phyloP scores from a whole-genome alignment of 164 flowering plant genomes.

The Aristolochia contorta region DNA sequence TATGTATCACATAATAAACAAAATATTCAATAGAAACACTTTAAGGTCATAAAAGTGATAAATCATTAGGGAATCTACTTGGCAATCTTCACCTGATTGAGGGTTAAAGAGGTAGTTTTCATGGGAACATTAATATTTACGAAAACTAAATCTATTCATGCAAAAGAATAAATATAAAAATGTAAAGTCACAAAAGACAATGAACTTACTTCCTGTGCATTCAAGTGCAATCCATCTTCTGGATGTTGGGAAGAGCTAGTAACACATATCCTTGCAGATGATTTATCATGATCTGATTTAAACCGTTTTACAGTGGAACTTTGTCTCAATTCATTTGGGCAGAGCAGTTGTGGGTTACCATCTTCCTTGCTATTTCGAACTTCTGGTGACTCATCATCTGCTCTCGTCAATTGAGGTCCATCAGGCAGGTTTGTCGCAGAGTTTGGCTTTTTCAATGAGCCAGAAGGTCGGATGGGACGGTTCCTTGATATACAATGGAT shows the following conservation, averaged over 20 bases:
- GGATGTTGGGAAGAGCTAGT: conserved; percentile 16
- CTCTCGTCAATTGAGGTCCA: conserved; percentile 30
- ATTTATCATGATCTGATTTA: conserved; percentile 43
- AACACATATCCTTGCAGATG: conserved; percentile 14
- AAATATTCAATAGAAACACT: no score
- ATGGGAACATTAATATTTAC: no score
- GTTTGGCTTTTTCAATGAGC: conserved; percentile 32
- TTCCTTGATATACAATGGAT: conserved; percentile 69
- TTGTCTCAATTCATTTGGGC: conserved; percentile 29
- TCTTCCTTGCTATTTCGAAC: conserved; percentile 17
- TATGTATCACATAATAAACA: no score
- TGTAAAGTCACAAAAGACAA: no score
- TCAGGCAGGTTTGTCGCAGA: conserved; percentile 19
- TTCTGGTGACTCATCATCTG: conserved; percentile 34
- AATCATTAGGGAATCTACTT: no score
- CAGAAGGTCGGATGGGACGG: conserved; percentile 29
- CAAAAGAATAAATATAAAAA: no score
- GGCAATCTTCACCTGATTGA: no score
- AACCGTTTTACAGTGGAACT: conserved; percentile 44
- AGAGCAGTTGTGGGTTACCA: conserved; percentile 6
- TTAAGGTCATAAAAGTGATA: no score
- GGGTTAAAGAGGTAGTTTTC: no score
- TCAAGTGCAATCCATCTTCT: conserved; percentile 33
- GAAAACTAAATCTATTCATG: background rate
- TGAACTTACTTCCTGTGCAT: background rate